Base-by-base conservation (phyloP, 2,329 filamentous ascomycete species). In the Neophaeococcomyces mojaviensis region DNA sequence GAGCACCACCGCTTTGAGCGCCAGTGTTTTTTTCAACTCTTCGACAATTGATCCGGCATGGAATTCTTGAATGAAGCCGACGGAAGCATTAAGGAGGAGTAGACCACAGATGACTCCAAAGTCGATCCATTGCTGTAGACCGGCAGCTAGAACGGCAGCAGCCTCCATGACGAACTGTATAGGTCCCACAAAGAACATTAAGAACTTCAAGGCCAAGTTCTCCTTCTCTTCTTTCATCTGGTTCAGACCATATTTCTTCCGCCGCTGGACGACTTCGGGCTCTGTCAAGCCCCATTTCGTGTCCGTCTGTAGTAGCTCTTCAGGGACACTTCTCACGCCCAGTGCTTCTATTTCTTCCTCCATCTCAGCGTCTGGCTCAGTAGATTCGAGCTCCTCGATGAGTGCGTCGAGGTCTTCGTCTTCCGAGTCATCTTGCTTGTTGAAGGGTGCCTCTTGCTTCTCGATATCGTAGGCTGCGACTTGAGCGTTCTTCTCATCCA, bases 211-310 rank as follows among this genome's bases (percentile, higher is more conserved):
- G 50, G 89, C 68, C 48, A 88, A 61, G 61, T 89, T 94, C 68
- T 88, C 84, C 70, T 88, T 88, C 72, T 90, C 85, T 69, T 94
- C 86, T 69, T 86, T 88, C 85, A 94, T 88, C 65, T 87, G 81
- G 65, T 95, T 94, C 62, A 86, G 73, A 64, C 88, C 88, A 64
- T 82, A 86, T 66, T 85, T 86, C 70, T 78, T 82, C 49, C 82
- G 76, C 33, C 75, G 69, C 9, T 70, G 61, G 26, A 69, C 51
- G 41, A 88, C 86, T 68, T 94, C 84, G 36, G 72, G 65, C 48
- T 84, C 78, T 12, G 79, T 87, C 7, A 94, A 75, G 74, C 88
- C 86, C 16, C 75, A 68, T 38, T 77, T 76, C 47, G 79, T 82
- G 61, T 89, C 81, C 15, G 88, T 94, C 66, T 86, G 77, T 35